Conservation (phyloP, 352 stramenopile genomes). For the Phytopythium sindhum region DNA sequence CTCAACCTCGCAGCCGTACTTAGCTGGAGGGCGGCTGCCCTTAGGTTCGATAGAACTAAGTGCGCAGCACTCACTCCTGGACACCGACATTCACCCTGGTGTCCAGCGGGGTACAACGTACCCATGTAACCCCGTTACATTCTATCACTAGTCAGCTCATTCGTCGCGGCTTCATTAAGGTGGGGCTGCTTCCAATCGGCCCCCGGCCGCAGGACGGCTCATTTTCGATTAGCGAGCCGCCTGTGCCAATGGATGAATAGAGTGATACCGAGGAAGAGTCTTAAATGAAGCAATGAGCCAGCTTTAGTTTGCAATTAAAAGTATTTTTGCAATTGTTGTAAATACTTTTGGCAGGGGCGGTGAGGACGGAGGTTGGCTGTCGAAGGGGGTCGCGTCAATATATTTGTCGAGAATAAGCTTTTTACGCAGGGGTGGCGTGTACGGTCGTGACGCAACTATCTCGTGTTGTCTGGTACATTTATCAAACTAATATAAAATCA, state of each 20-base stretch:
- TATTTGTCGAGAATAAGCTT: background rate
- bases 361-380: background rate
- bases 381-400: background rate
- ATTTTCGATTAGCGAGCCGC: background rate
- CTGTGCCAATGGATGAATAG: background rate
- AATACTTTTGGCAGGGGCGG: background rate
- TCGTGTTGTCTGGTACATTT: too few species aligned
- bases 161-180: background rate
- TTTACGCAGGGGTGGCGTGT: background rate
- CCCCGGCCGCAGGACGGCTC: background rate
- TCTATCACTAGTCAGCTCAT: background rate
- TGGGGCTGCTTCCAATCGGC: background rate
- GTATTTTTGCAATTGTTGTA: background rate
- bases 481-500: too few species aligned
- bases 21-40: too few species aligned
- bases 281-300: too few species aligned
- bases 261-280: background rate
- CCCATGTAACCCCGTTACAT: too few species aligned
- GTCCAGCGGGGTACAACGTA: too few species aligned
- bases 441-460: background rate
- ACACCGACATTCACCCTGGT: too few species aligned
- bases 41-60: too few species aligned
- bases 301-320: too few species aligned
- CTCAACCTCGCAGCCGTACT: too few species aligned
- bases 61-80: too few species aligned